Base-by-base conservation (phyloP, 2,329 filamentous ascomycete species). In the Scedosporium apiospermum region DNA sequence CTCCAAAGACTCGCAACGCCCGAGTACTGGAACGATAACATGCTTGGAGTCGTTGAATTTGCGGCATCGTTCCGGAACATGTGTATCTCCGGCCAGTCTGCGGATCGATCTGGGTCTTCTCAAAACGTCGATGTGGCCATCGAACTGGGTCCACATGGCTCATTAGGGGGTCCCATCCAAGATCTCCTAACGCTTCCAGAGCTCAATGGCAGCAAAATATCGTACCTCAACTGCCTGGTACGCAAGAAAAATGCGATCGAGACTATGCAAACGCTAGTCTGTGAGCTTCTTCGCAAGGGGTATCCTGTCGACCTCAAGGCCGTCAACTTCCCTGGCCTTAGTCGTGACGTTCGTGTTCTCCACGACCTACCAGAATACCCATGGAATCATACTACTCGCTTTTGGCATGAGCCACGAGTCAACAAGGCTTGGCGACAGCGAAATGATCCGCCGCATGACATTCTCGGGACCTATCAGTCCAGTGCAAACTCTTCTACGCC, bases 391-490 rank as follows among this genome's bases (percentile, higher is more conserved):
- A 63, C 55, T 12, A 61, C 57, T 10, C 61, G 34, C 4, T 66
- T 60, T 46, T 71, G 68, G 67, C 58, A 64, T 1, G 69, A 71
- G 14, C 68, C 66, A 3, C 61, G 67, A 0, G 55, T 67, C 1
- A 65, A 41, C 42, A 72, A 23, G 65, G 74, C 21, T 63, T 71
- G 59, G 67, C 63, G 62, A 23, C 65, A 34, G 53, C 65, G 68
- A 1, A 64, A 66, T 14, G 59, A 66, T 14, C 63, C 65, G 0
- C 63, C 68, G 18, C 71, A 75, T 41, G 69, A 72, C n/a, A 66
- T 74, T 0, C 64, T 75, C 1, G 73, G 73, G 7, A 57, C 55
- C 3, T 27, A 21, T 27, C n/a, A 23, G 3, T n/a, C 23, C 16
- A 14, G 23, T 6, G 21, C 16, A n/a, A 57, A 57, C 27, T 21